Base-by-base conservation (phyloP, 2,329 filamentous ascomycete genomes). In the Magnaporthiopsis incrustans region DNA sequence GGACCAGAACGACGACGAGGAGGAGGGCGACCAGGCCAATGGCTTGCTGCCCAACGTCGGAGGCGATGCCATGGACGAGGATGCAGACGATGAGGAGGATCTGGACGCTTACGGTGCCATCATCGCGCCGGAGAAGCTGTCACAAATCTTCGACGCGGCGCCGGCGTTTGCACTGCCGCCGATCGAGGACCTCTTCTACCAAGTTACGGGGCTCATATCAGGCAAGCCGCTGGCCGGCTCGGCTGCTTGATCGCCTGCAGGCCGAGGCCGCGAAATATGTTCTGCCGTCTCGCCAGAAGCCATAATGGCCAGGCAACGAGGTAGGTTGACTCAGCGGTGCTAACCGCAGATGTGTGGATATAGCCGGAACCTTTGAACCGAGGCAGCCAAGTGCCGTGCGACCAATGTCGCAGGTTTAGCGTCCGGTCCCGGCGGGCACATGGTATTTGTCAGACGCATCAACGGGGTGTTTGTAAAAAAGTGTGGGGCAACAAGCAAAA, bases 131-230 rank as follows among this genome's bases (percentile, higher is more conserved):
- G 87, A 92, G 71, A 84, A 85, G 67, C 77, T 93, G 63, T 82
- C 88, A 7, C 82, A 86, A 62, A 83, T 93, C 53, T 92, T 93
- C 67, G 88, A 92, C 67, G 80, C 82, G 18, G 85, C 85, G 2
- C 86, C 88, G 2, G 83, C 87, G 4, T 89, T 89, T 71, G 87
- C 88, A 0, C 82, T 89, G 70, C 87, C 88, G 27, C 85, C 89
- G 14, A 84, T 93, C 27, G 86, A 89, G 73, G 89, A 92, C 67
- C 83, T 91, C 77, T 92, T 93, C 72, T 86, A 89, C 73, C 85
- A 87, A 73, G 87, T 94, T 56, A 83, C 89, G 15, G 84, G 79
- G 6, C 72, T 91, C 67, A 86, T 89, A 72, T 82, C 84, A 1
- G 78, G 82, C 66, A 88, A 85, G 73, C 81, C 84, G 18, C 68